Conservation (phyloP, 345 rosid genomes). For the Excoecaria cochinchinensis region DNA sequence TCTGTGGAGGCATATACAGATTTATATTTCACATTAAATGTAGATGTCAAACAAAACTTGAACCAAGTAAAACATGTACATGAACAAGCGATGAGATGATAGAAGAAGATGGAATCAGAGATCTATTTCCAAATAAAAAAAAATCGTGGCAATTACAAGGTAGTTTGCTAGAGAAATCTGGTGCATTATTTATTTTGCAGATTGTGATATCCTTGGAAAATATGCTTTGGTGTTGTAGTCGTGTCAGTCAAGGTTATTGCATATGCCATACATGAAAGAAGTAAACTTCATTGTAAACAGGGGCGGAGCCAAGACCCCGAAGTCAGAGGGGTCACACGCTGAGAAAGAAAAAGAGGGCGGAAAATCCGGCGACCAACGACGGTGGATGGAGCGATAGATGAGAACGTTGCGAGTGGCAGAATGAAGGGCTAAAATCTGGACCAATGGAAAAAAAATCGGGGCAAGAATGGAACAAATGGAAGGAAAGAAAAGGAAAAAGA, state of each 20-base stretch:
- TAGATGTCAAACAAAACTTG: neutral
- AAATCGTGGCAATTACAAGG: neutral
- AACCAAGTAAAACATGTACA: neutral
- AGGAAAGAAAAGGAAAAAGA: too few relatives aligned
- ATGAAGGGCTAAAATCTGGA: too few relatives aligned
- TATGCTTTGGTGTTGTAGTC: neutral
- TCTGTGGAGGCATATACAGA: slow-evolving; percentile 43
- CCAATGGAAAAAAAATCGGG: too few relatives aligned
- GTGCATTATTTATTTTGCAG: neutral
- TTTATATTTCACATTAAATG: neutral
- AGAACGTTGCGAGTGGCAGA: too few relatives aligned
- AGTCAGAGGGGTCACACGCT: too few relatives aligned
- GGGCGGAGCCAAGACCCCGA: too few relatives aligned
- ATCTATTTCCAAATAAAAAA: neutral
- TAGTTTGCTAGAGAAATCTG: neutral
- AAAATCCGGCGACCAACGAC: too few relatives aligned
- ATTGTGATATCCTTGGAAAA: neutral
- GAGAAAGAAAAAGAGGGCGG: too few relatives aligned
- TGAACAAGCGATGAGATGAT: neutral
- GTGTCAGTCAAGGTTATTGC: neutral
- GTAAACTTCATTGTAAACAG: neutral
- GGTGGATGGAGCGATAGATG: too few relatives aligned
- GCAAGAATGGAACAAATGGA: too few relatives aligned
- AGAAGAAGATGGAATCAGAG: neutral
- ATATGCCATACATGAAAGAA: neutral